These are phyloP conservation scores for Bolboschoenoplectus hybrid DNA, from an alignment of 202 grass and related monocot species.

Conservation along the genomic window DNA sequence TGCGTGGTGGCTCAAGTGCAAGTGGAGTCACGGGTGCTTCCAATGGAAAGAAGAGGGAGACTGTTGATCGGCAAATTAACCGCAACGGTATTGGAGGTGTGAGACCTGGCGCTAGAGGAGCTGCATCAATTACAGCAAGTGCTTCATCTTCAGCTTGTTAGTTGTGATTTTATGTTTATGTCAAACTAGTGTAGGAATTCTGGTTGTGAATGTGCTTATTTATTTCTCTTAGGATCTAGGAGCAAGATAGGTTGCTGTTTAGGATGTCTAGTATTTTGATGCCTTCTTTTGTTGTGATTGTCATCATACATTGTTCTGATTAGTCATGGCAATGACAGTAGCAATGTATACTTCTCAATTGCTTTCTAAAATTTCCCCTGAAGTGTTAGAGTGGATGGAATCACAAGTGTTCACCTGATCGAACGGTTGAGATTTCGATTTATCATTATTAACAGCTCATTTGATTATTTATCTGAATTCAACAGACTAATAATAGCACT, in stretches of 20 bases:
- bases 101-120: conserved; percentile 34
- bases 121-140: conserved; percentile 26
- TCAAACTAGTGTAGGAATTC: conserved; percentile 11
- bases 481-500: too few relatives aligned
- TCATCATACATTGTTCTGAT: conserved; percentile 51
- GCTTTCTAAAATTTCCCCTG: background rate
- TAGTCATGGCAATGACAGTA: conserved; percentile 45
- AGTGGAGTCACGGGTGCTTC: conserved; percentile 27
- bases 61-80: conserved; percentile 34
- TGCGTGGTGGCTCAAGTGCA: conserved; percentile 41
- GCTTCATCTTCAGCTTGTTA: conserved; percentile 32
- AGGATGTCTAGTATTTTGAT: conserved; percentile 34
- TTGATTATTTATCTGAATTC: too few relatives aligned
- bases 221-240: conserved; percentile 20
- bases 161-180: conserved; percentile 35
- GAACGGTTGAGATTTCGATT: background rate
- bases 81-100: conserved; percentile 31
- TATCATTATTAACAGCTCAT: background rate
- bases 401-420: background rate
- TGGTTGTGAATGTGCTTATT: conserved; percentile 29
- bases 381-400: too few relatives aligned
- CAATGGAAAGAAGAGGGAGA: conserved; percentile 43
- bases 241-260: conserved; percentile 68
- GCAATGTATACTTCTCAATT: conserved; percentile 45
- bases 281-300: conserved; percentile 19